Conservation (phyloP, 345 rosid genomes). For the Triadica sebifera region DNA sequence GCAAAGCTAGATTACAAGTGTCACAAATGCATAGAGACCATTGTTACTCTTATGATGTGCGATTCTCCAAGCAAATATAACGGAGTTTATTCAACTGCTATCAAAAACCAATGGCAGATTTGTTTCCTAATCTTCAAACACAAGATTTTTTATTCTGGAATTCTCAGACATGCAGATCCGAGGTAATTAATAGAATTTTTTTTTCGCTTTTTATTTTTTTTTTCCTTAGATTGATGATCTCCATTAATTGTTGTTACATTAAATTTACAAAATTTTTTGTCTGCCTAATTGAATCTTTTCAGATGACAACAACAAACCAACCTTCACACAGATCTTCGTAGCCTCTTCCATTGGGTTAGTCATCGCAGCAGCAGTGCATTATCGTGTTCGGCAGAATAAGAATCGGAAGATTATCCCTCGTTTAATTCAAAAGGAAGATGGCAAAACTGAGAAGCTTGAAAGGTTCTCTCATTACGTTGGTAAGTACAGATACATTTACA, state of each 20-base stretch:
- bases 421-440: constrained; percentile 39
- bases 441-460: constrained; percentile 54
- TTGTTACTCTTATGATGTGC: not conserved
- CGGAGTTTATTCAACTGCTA: not conserved
- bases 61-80: constrained; percentile 4
- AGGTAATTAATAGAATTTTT: not conserved
- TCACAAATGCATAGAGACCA: not conserved
- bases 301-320: constrained; percentile 45
- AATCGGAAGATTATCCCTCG: constrained; percentile 66
- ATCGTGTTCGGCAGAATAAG: constrained; percentile 42
- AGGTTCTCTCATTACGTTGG: constrained; percentile 81
- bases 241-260: not conserved
- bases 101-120: not conserved
- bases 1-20: too few species aligned
- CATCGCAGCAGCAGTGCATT: constrained; percentile 62
- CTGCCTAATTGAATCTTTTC: not conserved
- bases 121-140: not conserved
- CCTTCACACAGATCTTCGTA: constrained; percentile 50
- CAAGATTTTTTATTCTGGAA: too few species aligned
- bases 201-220: too few species aligned
- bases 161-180: constrained; percentile 5
- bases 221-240: not conserved
- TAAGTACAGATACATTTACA: constrained; percentile 14
- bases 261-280: not conserved
- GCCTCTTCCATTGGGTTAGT: constrained; percentile 69